Evolutionary conservation across 805 yeast species (phyloP).

Genomic region (Candida taoyuanica): DNA sequence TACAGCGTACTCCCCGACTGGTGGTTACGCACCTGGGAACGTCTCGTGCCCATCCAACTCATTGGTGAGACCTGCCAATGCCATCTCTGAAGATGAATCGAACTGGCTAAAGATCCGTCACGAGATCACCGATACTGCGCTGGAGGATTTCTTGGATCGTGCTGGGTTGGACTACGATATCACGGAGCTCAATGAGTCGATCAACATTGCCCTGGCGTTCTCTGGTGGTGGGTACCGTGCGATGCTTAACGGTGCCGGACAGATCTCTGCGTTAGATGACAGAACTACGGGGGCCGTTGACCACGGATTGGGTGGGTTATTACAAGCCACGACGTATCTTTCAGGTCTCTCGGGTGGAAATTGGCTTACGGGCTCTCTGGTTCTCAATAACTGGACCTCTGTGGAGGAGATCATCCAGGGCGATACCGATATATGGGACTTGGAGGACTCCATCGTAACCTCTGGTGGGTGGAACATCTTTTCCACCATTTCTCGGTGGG

Average conservation of each 20-base stretch:
- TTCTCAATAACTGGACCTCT: slow-evolving; percentile 44
- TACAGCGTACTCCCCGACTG: slow-evolving; percentile 49
- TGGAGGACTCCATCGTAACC: slow-evolving; percentile 48
- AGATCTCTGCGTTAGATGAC: slow-evolving; percentile 69
- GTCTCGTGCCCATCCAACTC: slow-evolving; percentile 45
- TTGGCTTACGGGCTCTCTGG: slow-evolving; percentile 71
- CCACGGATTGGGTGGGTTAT: slow-evolving; percentile 64
- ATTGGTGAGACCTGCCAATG: slow-evolving; percentile 43
- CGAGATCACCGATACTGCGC: slow-evolving; percentile 26
- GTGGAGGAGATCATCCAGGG: slow-evolving; percentile 13
- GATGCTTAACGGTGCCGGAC: slow-evolving; percentile 82
- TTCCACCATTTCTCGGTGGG: slow-evolving; percentile 48
- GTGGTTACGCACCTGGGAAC: slow-evolving; percentile 57
- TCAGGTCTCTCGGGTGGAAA: slow-evolving; percentile 81
- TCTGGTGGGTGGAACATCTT: slow-evolving; percentile 61
- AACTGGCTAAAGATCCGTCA: slow-evolving; percentile 47
- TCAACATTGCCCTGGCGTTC: slow-evolving; percentile 57
- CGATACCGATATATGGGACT: slow-evolving; percentile 12
- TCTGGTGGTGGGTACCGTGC: slow-evolving; percentile 91
- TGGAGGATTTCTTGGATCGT: slow-evolving; percentile 37
- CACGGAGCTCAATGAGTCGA: slow-evolving; percentile 32
- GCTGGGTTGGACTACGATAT: slow-evolving; percentile 43
- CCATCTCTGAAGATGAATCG: slow-evolving; percentile 43
- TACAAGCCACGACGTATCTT: slow-evolving; percentile 65
- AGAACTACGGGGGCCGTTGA: slow-evolving; percentile 52